A percentile compares a stretch with the other conserved stretches of the same genome.
phyloP scores from a whole-genome alignment of 2,329 filamentous ascomycete species.

The Setomelanomma holmii region DNA sequence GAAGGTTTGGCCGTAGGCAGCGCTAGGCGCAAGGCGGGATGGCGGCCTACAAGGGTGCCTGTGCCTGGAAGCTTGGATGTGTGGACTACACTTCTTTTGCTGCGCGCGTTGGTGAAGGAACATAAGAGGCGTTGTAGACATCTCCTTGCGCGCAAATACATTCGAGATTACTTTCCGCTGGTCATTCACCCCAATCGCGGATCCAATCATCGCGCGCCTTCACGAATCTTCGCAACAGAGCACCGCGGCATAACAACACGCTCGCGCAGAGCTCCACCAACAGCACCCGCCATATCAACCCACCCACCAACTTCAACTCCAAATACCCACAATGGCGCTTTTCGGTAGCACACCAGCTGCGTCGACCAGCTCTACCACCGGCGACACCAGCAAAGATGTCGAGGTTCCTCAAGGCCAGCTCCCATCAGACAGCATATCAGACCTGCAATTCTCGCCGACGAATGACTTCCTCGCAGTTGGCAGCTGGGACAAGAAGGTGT shows the following conservation, averaged over 20 bases:
- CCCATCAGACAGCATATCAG: constrained; percentile 88
- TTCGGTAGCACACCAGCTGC: constrained; percentile 63
- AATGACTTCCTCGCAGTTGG: constrained; percentile 85
- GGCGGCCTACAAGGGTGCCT: constrained; percentile 1
- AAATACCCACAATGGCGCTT: constrained; percentile 61
- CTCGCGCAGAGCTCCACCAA: constrained; percentile 32
- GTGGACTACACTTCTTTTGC: constrained; percentile 29
- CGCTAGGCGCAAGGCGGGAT: constrained; percentile 28
- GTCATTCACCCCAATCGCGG: no score
- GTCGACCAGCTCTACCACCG: constrained; percentile 74
- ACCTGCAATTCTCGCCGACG: constrained; percentile 79
- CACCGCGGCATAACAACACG: constrained; percentile 9
- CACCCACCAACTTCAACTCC: constrained; percentile 7
- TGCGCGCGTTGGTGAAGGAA: constrained; percentile 20
- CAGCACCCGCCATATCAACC: constrained; percentile 10
- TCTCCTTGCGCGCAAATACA: constrained; percentile 5
- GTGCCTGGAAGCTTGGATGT: constrained; percentile 38
- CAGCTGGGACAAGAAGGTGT: constrained; percentile 98
- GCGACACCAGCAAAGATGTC: constrained; percentile 90
- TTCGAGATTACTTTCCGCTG: no score
- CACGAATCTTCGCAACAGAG: constrained; percentile 2
- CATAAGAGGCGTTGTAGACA: constrained; percentile 15
- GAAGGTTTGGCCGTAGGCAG: constrained; percentile 22
- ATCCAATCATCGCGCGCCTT: no score
- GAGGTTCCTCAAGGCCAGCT: constrained; percentile 69